These are phyloP conservation scores for Typha latifolia DNA, from an alignment of 176 grass and related monocot genomes.

Conservation along the genomic window DNA sequence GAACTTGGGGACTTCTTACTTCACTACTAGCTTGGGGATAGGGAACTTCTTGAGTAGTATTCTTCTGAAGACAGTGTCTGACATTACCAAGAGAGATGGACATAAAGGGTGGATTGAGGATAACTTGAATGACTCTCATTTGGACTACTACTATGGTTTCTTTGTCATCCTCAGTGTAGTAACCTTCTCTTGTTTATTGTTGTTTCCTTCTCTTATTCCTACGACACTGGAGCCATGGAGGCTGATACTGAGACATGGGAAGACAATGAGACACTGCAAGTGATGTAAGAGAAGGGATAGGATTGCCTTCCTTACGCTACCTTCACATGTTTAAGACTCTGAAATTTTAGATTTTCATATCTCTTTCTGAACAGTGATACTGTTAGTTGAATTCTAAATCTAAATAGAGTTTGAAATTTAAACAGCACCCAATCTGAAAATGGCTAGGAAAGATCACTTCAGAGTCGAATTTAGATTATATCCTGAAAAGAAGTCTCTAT, in stretches of 20 bases:
- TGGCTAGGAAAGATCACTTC: too few species aligned
- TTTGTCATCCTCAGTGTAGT: not conserved
- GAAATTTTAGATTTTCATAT: too few species aligned
- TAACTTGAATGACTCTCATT: conserved; percentile 8
- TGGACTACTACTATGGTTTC: conserved; percentile 16
- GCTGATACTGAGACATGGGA: not conserved
- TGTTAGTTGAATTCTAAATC: too few species aligned
- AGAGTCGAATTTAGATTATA: too few species aligned
- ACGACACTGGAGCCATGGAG: not conserved
- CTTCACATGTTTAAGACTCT: not conserved
- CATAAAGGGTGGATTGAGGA: conserved; percentile 5
- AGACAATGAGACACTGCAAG: not conserved
- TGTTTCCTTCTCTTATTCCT: not conserved
- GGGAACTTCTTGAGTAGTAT: conserved; percentile 13
- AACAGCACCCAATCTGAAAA: too few species aligned
- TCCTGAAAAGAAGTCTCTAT: too few species aligned
- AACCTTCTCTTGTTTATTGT: not conserved
- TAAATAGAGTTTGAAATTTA: too few species aligned
- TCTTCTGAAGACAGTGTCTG: not conserved
- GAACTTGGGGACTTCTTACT: conserved; percentile 18
- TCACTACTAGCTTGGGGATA: conserved; percentile 1
- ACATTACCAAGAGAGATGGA: conserved; percentile 1
- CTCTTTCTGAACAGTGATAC: too few species aligned
- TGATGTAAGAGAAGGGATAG: not conserved
- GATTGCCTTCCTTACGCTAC: too few species aligned